A percentile compares a stretch with the other conserved stretches of the same genome.
phyloP scores from a whole-genome alignment of 2,329 filamentous ascomycete species.

The Aspergillus quadricinctus region DNA sequence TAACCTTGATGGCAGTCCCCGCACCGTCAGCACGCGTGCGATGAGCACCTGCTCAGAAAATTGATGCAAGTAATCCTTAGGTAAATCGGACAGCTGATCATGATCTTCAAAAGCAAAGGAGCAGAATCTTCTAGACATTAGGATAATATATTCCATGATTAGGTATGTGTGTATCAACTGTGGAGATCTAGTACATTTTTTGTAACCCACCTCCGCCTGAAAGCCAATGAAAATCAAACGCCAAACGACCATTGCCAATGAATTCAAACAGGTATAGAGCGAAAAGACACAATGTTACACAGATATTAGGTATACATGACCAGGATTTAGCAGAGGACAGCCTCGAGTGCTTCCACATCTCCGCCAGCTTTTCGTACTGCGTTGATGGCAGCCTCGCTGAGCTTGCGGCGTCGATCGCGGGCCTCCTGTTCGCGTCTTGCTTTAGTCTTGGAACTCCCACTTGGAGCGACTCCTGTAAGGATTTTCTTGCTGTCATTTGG shows the following conservation, averaged over 20 bases:
- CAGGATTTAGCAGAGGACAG: constrained; percentile 32
- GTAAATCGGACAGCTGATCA: neutral
- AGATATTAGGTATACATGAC: constrained; percentile 2
- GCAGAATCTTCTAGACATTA: neutral
- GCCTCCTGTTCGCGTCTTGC: constrained; percentile 87
- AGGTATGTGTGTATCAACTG: neutral
- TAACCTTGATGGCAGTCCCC: neutral
- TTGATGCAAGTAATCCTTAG: neutral
- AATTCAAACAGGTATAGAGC: constrained; percentile 15
- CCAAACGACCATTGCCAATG: constrained; percentile 24
- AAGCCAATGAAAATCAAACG: constrained; percentile 13
- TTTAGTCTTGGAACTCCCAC: constrained; percentile 89
- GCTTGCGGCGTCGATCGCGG: constrained; percentile 61
- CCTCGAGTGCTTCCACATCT: constrained; percentile 42
- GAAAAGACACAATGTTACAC: constrained; percentile 4
- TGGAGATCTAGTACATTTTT: neutral
- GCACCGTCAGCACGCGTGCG: too few species aligned
- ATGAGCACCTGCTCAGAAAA: neutral
- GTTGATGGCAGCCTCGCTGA: constrained; percentile 40
- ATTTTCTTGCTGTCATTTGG: constrained; percentile 72
- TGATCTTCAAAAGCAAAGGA: neutral
- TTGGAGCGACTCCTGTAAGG: constrained; percentile 85
- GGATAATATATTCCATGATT: neutral
- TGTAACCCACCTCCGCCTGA: constrained; percentile 6
- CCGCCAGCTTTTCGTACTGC: constrained; percentile 44